phyloP scores from a whole-genome alignment of 2,329 filamentous ascomycete genomes.

The Claviceps humidiphila region DNA sequence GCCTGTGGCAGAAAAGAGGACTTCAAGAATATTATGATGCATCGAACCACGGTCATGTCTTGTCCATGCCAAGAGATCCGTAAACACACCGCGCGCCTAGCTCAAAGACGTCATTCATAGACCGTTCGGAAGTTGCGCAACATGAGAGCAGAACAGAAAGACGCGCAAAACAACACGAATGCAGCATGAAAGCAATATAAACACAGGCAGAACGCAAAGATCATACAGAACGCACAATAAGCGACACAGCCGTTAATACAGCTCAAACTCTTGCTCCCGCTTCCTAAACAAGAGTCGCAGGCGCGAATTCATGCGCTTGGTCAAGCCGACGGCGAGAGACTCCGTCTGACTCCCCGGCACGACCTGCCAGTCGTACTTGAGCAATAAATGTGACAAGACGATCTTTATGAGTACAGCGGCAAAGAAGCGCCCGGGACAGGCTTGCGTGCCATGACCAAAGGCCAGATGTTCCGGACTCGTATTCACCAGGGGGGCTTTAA shows the following conservation, averaged over 20 bases:
- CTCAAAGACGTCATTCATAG: too few species aligned
- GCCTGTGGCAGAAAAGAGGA: too few species aligned
- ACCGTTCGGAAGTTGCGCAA: too few species aligned
- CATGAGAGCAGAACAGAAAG: too few species aligned
- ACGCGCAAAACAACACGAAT: too few species aligned
- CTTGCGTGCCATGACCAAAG: slow-evolving; percentile 6
- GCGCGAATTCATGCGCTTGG: slow-evolving; percentile 5
- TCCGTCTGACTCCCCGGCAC: slow-evolving; percentile 1
- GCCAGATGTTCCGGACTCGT: slow-evolving; percentile 7
- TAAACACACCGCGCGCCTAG: too few species aligned
- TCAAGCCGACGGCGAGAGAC: slow-evolving; percentile 5
- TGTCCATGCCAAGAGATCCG: too few species aligned
- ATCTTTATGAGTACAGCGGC: slow-evolving; percentile 5
- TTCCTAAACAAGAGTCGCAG: slow-evolving; percentile 3
- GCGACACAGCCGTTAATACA: background rate
- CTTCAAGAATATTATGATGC: too few species aligned
- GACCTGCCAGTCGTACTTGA: slow-evolving; percentile 7
- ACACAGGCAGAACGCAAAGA: background rate
- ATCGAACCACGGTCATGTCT: too few species aligned
- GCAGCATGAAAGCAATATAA: too few species aligned
- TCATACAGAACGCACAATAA: background rate
- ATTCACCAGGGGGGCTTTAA: slow-evolving; percentile 5
- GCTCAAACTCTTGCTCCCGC: slow-evolving; percentile 5
- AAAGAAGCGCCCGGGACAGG: slow-evolving; percentile 7
- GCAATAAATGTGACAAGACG: slow-evolving; percentile 5